Evolutionary conservation across 768 basidiomycete species (phyloP).

Genomic region (Clavaria fumosa): DNA sequence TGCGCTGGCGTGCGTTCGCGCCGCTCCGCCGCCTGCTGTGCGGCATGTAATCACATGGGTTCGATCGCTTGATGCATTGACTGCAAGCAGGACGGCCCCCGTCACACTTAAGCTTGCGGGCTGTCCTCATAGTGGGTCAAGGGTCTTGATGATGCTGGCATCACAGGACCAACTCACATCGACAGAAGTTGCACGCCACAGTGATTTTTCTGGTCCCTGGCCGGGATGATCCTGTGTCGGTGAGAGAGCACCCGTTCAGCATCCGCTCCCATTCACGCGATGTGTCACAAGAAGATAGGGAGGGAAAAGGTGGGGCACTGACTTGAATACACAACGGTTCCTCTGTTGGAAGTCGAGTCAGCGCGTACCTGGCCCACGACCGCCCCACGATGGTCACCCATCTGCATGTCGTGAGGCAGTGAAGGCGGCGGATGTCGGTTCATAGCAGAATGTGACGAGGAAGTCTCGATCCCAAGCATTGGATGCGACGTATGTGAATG

Average conservation of each 20-base stretch:
- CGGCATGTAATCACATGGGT: slow-evolving; percentile 69
- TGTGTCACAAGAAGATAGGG: too few species aligned
- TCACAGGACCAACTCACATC: slow-evolving; percentile 40
- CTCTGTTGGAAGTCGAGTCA: slow-evolving; percentile 11
- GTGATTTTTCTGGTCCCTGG: slow-evolving; percentile 74
- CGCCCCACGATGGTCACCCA: slow-evolving; percentile 30
- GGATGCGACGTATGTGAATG: slow-evolving; percentile 36
- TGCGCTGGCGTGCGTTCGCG: slow-evolving; percentile 39
- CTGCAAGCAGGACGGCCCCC: slow-evolving; percentile 71
- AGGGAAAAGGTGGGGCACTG: slow-evolving; percentile 13
- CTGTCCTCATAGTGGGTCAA: too few species aligned
- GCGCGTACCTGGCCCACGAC: slow-evolving; percentile 26
- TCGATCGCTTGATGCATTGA: slow-evolving; percentile 66
- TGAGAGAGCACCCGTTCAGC: too few species aligned
- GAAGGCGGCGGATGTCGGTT: slow-evolving; percentile 31
- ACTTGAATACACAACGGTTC: slow-evolving; percentile 20
- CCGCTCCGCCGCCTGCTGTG: slow-evolving; percentile 63
- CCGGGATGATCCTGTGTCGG: slow-evolving; percentile 36
- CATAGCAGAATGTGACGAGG: slow-evolving; percentile 27
- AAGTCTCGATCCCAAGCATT: slow-evolving; percentile 47
- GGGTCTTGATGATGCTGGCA: too few species aligned
- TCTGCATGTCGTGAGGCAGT: slow-evolving; percentile 30
- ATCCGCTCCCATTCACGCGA: too few species aligned
- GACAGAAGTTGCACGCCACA: slow-evolving; percentile 83
- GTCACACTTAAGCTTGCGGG: slow-evolving; percentile 80